Conservation (phyloP, 306 rosid genomes). For the Geum urbanum region DNA sequence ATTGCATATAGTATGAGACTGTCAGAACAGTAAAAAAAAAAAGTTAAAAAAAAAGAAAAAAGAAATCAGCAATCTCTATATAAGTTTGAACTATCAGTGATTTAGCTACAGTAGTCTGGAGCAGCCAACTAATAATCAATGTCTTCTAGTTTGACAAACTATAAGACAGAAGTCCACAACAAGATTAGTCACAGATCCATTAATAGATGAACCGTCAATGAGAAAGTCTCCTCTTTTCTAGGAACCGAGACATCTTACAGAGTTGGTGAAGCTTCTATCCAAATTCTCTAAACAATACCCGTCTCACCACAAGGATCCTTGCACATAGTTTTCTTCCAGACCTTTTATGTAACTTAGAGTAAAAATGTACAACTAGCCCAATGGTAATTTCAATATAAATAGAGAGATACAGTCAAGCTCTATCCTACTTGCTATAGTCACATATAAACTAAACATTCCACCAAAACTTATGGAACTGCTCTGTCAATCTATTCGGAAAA, state of each 20-base stretch:
- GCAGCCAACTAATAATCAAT: constrained; percentile 11
- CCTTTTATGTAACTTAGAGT: neutral
- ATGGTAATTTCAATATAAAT: neutral
- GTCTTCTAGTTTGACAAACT: neutral
- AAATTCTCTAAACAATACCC: neutral
- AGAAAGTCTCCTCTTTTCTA: neutral
- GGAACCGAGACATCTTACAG: neutral
- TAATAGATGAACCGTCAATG: neutral
- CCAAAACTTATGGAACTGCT: neutral
- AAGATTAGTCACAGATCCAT: neutral
- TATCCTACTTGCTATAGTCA: too few species aligned
- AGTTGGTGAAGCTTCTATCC: neutral
- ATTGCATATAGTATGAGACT: too few species aligned
- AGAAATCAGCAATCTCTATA: too few species aligned
- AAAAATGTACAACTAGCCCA: neutral
- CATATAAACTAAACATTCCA: neutral
- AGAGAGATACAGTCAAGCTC: too few species aligned
- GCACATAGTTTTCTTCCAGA: neutral
- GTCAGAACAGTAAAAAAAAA: too few species aligned
- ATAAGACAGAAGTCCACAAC: neutral
- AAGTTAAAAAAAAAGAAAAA: too few species aligned
- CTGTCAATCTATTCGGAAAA: constrained; percentile 1
- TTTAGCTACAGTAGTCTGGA: constrained; percentile 12
- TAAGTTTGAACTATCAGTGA: neutral
- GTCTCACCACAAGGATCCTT: constrained; percentile 2